Percentiles rank a stretch among this genome's conserved stretches.
Evolutionary conservation across 495 filamentous ascomycete genomes (phyloP).

Genomic region (Neurospora tetraspora): DNA sequence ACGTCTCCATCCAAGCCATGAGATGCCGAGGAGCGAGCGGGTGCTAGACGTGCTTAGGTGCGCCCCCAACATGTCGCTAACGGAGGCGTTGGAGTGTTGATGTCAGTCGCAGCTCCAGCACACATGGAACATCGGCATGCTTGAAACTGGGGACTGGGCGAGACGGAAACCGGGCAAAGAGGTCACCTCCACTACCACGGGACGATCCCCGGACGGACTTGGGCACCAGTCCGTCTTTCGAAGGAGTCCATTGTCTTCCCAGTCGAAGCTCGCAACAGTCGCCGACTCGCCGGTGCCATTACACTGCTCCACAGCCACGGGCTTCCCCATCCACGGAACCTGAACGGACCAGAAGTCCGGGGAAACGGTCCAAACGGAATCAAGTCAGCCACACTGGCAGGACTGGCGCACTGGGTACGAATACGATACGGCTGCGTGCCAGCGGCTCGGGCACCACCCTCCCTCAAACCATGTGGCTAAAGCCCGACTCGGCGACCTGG

Average conservation of each 20-base stretch:
- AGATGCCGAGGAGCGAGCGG: neutral
- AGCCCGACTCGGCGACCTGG: slow-evolving; percentile 30
- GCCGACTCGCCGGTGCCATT: neutral
- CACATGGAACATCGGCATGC: neutral
- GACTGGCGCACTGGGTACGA: neutral
- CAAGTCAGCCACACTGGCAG: neutral
- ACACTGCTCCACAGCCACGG: neutral
- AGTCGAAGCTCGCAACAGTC: neutral
- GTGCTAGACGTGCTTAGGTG: neutral
- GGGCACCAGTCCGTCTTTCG: neutral
- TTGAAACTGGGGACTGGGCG: neutral
- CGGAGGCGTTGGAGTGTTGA: neutral
- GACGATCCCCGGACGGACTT: neutral
- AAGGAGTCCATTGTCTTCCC: neutral
- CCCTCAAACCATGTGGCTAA: slow-evolving; percentile 23
- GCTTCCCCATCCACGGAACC: neutral
- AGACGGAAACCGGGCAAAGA: neutral
- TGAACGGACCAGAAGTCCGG: neutral
- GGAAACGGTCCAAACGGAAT: neutral
- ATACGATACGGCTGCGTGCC: slow-evolving; percentile 2
- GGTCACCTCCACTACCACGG: neutral
- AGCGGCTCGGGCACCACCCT: slow-evolving; percentile 23
- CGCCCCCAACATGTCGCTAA: neutral
- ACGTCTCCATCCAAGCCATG: slow-evolving; percentile 11
- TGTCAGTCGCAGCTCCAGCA: neutral